These are phyloP conservation scores for Metahyphopichia silvanorum DNA, from an alignment of 805 yeast genomes.

Conservation along the genomic window DNA sequence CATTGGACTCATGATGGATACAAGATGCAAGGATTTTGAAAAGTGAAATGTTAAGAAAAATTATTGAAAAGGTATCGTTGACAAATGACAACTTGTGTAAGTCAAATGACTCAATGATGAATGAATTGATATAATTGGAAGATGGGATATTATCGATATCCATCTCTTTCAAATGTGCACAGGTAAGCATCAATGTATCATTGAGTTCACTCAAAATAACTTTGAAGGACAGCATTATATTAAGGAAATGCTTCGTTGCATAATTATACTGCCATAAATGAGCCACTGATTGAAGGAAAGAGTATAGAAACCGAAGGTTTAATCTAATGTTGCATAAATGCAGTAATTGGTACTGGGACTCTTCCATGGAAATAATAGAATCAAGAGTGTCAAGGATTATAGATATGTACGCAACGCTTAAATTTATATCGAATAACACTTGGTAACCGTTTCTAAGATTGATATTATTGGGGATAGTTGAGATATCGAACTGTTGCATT, in stretches of 20 bases:
- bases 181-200: background rate
- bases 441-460: conserved; percentile 1
- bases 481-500: conserved; percentile 1
- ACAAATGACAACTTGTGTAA: conserved; percentile 3
- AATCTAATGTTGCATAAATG: background rate
- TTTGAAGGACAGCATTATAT: background rate
- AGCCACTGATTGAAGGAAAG: conserved; percentile 1
- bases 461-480: background rate
- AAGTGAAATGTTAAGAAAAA: conserved; percentile 2
- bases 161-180: conserved; percentile 3
- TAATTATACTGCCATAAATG: conserved; percentile 10
- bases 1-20: background rate
- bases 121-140: background rate
- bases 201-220: conserved; percentile 1
- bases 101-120: conserved; percentile 2
- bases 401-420: conserved; percentile 1
- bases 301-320: background rate
- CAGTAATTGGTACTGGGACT: background rate
- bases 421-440: background rate
- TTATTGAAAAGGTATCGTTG: conserved; percentile 1
- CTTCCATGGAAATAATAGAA: background rate
- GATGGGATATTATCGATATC: conserved; percentile 3
- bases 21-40: conserved; percentile 1
- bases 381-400: background rate
- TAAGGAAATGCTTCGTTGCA: conserved; percentile 1